A percentile compares a stretch with the other conserved stretches of the same genome.
Evolutionary conservation across 176 grass and related monocot genomes (phyloP).

Genomic region (Puccinellia tenuiflora): DNA sequence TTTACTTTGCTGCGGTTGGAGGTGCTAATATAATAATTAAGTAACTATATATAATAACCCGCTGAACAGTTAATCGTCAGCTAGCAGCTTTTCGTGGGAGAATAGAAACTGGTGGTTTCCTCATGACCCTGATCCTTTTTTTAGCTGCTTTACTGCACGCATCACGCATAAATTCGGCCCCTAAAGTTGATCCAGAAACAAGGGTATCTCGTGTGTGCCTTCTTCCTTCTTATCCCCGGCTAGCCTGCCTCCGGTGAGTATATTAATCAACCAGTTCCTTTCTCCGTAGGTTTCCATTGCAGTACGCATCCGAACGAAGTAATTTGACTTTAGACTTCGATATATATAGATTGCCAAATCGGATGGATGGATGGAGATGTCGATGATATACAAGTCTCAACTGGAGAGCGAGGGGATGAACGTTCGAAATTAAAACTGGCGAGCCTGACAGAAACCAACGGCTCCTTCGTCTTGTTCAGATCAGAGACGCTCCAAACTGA

Average conservation of each 20-base stretch:
- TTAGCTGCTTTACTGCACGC: conserved; percentile 12
- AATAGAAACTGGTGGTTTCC: conserved; percentile 2
- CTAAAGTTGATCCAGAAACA: conserved; percentile 8
- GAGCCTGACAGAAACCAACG: neutral
- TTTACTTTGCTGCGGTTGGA: neutral
- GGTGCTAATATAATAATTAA: neutral
- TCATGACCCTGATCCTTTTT: neutral
- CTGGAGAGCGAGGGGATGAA: neutral
- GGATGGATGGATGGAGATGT: neutral
- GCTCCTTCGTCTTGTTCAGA: neutral
- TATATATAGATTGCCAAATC: neutral
- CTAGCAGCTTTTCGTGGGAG: neutral
- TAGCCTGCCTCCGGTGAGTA: neutral
- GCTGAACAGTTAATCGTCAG: neutral
- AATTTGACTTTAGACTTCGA: neutral
- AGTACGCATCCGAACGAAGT: neutral
- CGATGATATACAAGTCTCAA: neutral
- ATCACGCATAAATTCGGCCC: conserved; percentile 17
- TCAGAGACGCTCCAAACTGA: neutral
- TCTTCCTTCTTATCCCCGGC: neutral
- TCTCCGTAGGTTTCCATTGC: neutral
- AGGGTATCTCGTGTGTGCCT: neutral
- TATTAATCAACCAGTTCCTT: neutral
- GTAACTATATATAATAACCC: neutral
- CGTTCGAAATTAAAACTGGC: neutral